Evolutionary conservation across 164 flowering plant genomes (phyloP).

Genomic region (Kalanchoe fedtschenkoi): DNA sequence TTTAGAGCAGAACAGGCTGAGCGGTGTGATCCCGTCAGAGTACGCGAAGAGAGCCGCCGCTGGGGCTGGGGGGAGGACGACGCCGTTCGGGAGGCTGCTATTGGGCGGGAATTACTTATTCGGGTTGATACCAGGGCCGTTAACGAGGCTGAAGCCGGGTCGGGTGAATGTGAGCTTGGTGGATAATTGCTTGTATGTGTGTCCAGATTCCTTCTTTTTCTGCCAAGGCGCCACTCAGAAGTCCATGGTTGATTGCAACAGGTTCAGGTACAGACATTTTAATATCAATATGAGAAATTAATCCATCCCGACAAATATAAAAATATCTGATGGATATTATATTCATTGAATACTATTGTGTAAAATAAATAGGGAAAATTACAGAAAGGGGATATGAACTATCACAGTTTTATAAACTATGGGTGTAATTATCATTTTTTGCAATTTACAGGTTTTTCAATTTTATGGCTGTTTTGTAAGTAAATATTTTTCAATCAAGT

Average conservation of each 20-base stretch:
- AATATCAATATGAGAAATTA: neutral
- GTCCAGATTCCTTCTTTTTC: constrained; percentile 60
- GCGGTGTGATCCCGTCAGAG: constrained; percentile 64
- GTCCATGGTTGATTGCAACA: constrained; percentile 42
- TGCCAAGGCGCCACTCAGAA: constrained; percentile 84
- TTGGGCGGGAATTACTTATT: constrained; percentile 72
- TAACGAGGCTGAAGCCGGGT: constrained; percentile 50
- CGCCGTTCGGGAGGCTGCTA: constrained; percentile 52
- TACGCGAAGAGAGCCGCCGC: constrained; percentile 44
- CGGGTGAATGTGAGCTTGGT: constrained; percentile 41
- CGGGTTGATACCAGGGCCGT: constrained; percentile 62
- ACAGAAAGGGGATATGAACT: too few species aligned
- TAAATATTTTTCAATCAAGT: too few species aligned
- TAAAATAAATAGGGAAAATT: too few species aligned
- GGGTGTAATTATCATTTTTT: too few species aligned
- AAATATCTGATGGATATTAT: too few species aligned
- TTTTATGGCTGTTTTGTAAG: too few species aligned
- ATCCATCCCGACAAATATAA: too few species aligned
- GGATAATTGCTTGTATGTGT: constrained; percentile 63
- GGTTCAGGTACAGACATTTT: constrained; percentile 14
- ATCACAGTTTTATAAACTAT: too few species aligned
- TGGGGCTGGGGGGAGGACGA: constrained; percentile 30
- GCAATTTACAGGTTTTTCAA: too few species aligned
- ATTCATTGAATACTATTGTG: too few species aligned
- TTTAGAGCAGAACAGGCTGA: constrained; percentile 62